A percentile compares a stretch with the other conserved stretches of the same genome.
Conservation (phyloP, 139 green algal species). For the Axilococcus clingmanii region DNA sequence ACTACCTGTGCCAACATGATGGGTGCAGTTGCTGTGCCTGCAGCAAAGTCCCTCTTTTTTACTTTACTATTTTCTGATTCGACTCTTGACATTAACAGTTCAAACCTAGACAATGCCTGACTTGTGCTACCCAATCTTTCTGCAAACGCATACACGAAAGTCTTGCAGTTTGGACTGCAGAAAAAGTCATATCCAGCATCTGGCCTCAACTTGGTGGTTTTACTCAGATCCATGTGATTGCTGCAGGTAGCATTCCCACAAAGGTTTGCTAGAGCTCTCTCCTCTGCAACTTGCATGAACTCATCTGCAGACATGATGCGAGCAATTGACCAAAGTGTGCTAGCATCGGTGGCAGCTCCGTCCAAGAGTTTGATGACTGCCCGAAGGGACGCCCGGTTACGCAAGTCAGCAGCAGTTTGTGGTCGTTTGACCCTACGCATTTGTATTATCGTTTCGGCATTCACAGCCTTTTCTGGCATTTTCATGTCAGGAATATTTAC, state of each 20-base stretch:
- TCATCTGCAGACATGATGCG: constrained; percentile 23
- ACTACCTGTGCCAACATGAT: constrained; percentile 26
- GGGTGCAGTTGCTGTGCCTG: constrained; percentile 16
- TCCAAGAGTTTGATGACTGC: too few species aligned
- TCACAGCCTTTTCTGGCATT: too few species aligned
- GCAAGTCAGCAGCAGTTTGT: too few species aligned
- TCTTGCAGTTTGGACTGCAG: constrained; percentile 1
- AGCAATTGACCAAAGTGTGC: constrained; percentile 19
- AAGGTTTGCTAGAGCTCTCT: constrained; percentile 9
- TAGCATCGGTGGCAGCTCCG: too few species aligned
- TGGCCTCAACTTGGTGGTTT: not conserved
- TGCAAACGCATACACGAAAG: not conserved
- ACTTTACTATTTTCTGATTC: not conserved
- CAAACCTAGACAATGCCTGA: constrained; percentile 11
- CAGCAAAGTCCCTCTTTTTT: constrained; percentile 13
- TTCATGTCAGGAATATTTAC: too few species aligned
- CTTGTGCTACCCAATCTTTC: constrained; percentile 3
- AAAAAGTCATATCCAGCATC: constrained; percentile 6
- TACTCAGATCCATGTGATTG: not conserved
- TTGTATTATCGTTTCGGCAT: too few species aligned
- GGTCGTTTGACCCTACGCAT: too few species aligned
- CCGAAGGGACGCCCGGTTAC: too few species aligned
- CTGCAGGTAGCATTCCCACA: constrained; percentile 19
- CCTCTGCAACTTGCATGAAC: constrained; percentile 14
- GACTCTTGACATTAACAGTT: constrained; percentile 8